Conservation (phyloP, 768 basidiomycete genomes). For the Leccinum fibrillosum region DNA sequence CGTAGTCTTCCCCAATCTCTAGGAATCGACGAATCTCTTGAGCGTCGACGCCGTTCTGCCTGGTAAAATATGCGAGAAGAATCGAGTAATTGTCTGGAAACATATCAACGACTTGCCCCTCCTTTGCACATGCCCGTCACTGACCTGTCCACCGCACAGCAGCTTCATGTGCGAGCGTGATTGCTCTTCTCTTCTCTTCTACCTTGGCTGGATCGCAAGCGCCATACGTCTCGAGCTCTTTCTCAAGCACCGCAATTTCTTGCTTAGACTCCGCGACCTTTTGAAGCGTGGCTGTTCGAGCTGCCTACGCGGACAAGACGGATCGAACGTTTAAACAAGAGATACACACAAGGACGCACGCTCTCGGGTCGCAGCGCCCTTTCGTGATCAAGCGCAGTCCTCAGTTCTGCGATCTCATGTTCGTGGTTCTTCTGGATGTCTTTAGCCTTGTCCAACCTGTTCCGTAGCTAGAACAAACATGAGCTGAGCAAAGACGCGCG, state of each 20-base stretch:
- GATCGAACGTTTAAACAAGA: background rate
- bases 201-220: slow-evolving; percentile 82
- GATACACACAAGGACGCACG: slow-evolving; percentile 33
- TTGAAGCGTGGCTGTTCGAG: slow-evolving; percentile 51
- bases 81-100: slow-evolving; percentile 65
- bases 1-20: slow-evolving; percentile 69
- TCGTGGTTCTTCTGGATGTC: slow-evolving; percentile 42
- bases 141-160: slow-evolving; percentile 86
- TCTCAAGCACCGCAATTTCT: slow-evolving; percentile 49
- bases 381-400: slow-evolving; percentile 46
- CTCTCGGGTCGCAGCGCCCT: slow-evolving; percentile 54
- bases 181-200: slow-evolving; percentile 71
- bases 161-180: slow-evolving; percentile 78
- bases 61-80: slow-evolving; percentile 61
- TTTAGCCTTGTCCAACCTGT: slow-evolving; percentile 48
- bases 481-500: background rate
- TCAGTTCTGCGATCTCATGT: slow-evolving; percentile 50
- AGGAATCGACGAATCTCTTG: slow-evolving; percentile 67
- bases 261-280: slow-evolving; percentile 47
- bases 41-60: slow-evolving; percentile 54
- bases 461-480: slow-evolving; percentile 48
- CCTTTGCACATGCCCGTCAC: slow-evolving; percentile 20
- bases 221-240: slow-evolving; percentile 74
- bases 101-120: slow-evolving; percentile 1
- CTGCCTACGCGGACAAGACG: slow-evolving; percentile 40